Evolutionary conservation across 2,329 filamentous ascomycete species (phyloP).

Genomic region (Paracoccidioides brasiliensis): DNA sequence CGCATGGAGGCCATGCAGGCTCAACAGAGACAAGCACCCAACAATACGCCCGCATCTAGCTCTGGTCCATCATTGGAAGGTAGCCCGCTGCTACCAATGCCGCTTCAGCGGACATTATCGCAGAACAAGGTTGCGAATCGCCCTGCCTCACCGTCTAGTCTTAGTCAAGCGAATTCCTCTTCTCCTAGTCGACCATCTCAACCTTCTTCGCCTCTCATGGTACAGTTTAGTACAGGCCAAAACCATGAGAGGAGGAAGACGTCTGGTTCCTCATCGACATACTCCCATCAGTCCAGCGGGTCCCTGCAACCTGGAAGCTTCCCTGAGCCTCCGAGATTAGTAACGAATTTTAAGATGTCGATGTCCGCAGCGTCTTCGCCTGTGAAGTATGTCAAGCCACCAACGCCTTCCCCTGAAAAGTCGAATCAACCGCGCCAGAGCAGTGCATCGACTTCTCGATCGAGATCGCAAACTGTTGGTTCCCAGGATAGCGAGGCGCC

Average conservation of each 20-base stretch:
- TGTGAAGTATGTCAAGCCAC: conserved; percentile 31
- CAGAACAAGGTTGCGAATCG: conserved; percentile 65
- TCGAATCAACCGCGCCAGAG: conserved; percentile 40
- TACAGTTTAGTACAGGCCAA: conserved; percentile 83
- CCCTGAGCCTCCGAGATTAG: conserved; percentile 56
- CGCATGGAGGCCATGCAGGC: conserved; percentile 76
- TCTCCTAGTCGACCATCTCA: conserved; percentile 79
- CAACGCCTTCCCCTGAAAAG: conserved; percentile 47
- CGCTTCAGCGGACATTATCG: conserved; percentile 69
- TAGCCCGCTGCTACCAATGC: conserved; percentile 68
- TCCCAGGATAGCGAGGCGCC: conserved; percentile 82
- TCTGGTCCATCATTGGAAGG: conserved; percentile 64
- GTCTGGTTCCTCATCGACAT: conserved; percentile 72
- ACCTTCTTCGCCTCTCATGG: conserved; percentile 79
- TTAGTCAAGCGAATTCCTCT: conserved; percentile 70
- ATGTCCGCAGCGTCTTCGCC: conserved; percentile 43
- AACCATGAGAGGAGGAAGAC: conserved; percentile 74
- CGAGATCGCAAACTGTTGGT: conserved; percentile 81
- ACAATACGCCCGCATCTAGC: conserved; percentile 33
- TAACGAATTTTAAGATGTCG: conserved; percentile 37
- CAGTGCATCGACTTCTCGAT: conserved; percentile 49
- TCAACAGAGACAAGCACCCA: conserved; percentile 39
- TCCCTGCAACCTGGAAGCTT: conserved; percentile 58
- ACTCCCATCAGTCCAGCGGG: conserved; percentile 54
- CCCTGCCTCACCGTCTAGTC: conserved; percentile 71